These are phyloP conservation scores for Ophiosphaerella herpotricha DNA, from an alignment of 2,329 filamentous ascomycete genomes.

Conservation along the genomic window DNA sequence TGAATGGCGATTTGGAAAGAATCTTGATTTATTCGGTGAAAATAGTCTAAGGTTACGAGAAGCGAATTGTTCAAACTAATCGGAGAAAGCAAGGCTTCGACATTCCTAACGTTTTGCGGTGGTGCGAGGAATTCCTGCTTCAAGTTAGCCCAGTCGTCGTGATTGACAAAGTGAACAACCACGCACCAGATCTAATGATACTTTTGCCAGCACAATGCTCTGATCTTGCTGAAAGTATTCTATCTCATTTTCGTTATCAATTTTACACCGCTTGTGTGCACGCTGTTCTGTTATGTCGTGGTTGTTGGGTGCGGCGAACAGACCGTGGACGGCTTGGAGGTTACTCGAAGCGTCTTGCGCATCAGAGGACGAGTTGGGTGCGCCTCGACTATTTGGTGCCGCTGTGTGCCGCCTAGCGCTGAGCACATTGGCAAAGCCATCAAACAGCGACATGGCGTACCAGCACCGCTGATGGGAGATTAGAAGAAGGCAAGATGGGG, in stretches of 20 bases:
- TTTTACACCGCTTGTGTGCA: conserved; percentile 36
- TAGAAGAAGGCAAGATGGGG: neutral
- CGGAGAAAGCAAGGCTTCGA: neutral
- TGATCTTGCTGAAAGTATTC: conserved; percentile 16
- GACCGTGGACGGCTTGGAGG: conserved; percentile 13
- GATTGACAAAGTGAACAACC: neutral
- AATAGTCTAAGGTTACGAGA: conserved; percentile 28
- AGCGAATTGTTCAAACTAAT: neutral
- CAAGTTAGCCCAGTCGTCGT: conserved; percentile 6
- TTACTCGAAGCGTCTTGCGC: conserved; percentile 16
- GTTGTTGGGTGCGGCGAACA: conserved; percentile 19
- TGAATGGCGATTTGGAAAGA: conserved; percentile 25
- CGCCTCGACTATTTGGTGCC: neutral
- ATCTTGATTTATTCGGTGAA: conserved; percentile 12
- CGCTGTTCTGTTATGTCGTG: conserved; percentile 13
- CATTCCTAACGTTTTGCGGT: conserved; percentile 2
- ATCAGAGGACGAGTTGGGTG: conserved; percentile 1
- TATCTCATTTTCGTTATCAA: conserved; percentile 10
- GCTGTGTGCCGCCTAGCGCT: conserved; percentile 1
- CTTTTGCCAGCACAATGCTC: conserved; percentile 36
- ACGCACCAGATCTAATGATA: conserved; percentile 35
- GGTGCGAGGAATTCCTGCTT: conserved; percentile 5
- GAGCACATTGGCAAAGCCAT: conserved; percentile 21
- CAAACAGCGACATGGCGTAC: conserved; percentile 22
- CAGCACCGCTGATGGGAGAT: neutral